Percentiles rank a stretch among this genome's conserved stretches.
Evolutionary conservation across 78 protist genomes (phyloP).

Genomic region (Dictyostelium firmibasis): DNA sequence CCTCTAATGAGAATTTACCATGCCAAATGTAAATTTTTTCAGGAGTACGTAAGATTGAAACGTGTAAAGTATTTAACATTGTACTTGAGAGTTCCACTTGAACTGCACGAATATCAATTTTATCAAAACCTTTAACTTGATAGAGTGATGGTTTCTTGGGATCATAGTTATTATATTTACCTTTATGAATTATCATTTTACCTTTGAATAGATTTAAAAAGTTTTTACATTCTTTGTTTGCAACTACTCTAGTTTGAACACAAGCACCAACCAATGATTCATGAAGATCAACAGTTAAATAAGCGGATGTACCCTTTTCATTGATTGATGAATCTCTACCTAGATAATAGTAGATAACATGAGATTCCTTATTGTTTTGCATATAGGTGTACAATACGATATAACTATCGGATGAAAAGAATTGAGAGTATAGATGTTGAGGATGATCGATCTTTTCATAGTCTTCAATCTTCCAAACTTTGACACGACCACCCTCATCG

Average conservation of each 20-base stretch:
- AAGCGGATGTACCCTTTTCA: conserved; percentile 84
- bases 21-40: conserved; percentile 54
- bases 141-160: neutral
- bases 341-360: conserved; percentile 78
- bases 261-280: conserved; percentile 45
- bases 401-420: conserved; percentile 71
- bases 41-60: neutral
- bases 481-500: conserved; percentile 9
- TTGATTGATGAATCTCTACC: conserved; percentile 70
- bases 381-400: conserved; percentile 74
- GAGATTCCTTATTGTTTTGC: conserved; percentile 67
- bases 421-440: conserved; percentile 18
- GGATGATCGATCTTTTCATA: conserved; percentile 78
- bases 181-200: conserved; percentile 52
- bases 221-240: conserved; percentile 70
- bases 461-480: conserved; percentile 78
- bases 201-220: conserved; percentile 68
- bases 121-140: conserved; percentile 32
- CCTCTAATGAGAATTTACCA: conserved; percentile 11
- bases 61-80: conserved; percentile 37
- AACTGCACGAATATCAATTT: conserved; percentile 44
- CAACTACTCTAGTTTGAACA: conserved; percentile 69
- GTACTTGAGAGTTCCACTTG: conserved; percentile 14
- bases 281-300: conserved; percentile 68
- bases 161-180: conserved; percentile 31